Evolutionary conservation across 371 early-diverging fungal species (phyloP).

Genomic region (Syncephalastrum racemosum): DNA sequence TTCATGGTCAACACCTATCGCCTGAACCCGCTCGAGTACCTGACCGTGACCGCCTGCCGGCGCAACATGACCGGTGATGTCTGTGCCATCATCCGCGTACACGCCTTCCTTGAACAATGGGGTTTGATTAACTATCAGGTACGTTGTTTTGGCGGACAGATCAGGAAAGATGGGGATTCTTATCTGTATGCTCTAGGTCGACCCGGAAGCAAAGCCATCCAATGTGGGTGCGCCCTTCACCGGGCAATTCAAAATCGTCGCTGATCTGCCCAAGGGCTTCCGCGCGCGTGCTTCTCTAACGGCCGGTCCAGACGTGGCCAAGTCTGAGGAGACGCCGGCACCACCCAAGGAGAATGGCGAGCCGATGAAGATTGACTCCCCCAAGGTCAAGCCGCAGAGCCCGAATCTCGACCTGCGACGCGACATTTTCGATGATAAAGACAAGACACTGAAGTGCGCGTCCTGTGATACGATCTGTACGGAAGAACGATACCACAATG

Average conservation of each 20-base stretch:
- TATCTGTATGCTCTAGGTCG: constrained; percentile 55
- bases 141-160: constrained; percentile 5
- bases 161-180: constrained; percentile 79
- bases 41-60: constrained; percentile 95
- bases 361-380: too few species aligned
- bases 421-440: constrained; percentile 36
- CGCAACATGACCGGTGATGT: constrained; percentile 96
- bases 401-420: constrained; percentile 44
- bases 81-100: constrained; percentile 94
- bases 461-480: constrained; percentile 86
- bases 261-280: constrained; percentile 15
- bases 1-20: constrained; percentile 98
- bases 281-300: background rate
- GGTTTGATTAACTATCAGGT: constrained; percentile 99
- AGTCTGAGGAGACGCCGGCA: background rate
- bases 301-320: background rate
- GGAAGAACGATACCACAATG: constrained; percentile 64
- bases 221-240: constrained; percentile 30
- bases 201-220: constrained; percentile 86
- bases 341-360: too few species aligned
- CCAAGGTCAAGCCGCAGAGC: constrained; percentile 5
- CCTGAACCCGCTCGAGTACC: constrained; percentile 90
- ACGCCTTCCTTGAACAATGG: constrained; percentile 99
- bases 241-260: constrained; percentile 20
- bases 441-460: constrained; percentile 49